Evolutionary conservation across 495 filamentous ascomycete species (phyloP), one percentile per base, ranked within the genome.

Genomic region (Cercophora scortea): DNA sequence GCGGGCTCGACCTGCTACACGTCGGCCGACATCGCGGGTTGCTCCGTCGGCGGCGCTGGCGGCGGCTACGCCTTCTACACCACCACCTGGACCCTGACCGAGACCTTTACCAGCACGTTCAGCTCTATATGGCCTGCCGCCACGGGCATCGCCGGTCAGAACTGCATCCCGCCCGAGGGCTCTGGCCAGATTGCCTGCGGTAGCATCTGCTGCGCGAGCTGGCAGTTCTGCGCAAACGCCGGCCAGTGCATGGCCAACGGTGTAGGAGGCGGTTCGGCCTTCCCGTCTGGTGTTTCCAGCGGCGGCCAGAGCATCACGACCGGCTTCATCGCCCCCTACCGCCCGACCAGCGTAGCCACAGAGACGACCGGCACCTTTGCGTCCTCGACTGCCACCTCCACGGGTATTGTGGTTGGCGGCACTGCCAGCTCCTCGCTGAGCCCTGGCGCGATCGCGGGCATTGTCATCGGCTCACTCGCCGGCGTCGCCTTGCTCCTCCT

Each of bases 401-500:
- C 57, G n/a, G 57, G 44, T 4, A 59, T 51, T 11, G 72, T 69
- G 16, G 47, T 58, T 6, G 61, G 59, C 8, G 39, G 67, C 49
- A 51, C 55, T 50, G 45, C 74, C 62, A 36, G 75, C 52, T 72
- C 76, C 47, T 79, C 80, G 43, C 73, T 96, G 44, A 89, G 85
- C 61, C 82, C 79, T 46, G 90, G 90, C 52, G 90, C 90, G 19
- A 95, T 96, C 60, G 90, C 90, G n/a, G 90, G 90, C 42, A 96
- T 96, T 57, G 90, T 96, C 55, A 86, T 96, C 45, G 90, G 90
- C 56, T 81, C 84, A 6, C 79, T 96, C 57, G 81, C 79, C n/a
- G 90, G 86, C 60, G 75, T 90, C 18, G 64, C 84, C 45, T 66
- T 95, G 2, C 74, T 95, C 13, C 61, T 88, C 10, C 77, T 92